Evolutionary conservation across 208 protist genomes (phyloP).

Genomic region (Trypanosomatidae sp.): DNA sequence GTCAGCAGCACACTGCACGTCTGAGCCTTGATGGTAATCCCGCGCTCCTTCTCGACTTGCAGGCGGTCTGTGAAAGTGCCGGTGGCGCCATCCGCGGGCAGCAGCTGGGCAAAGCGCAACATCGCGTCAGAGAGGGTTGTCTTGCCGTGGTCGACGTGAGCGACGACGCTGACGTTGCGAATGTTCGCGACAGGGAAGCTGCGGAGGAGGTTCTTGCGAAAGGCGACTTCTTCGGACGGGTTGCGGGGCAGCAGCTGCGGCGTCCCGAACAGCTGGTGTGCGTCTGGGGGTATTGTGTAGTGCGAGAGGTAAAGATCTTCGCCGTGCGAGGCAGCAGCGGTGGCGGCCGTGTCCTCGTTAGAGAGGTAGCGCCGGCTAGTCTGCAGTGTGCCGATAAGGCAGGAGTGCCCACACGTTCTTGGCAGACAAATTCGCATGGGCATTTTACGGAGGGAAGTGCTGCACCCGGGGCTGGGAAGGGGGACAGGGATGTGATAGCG

Average conservation of each 20-base stretch:
- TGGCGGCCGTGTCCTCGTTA: no score
- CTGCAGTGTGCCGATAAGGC: no score
- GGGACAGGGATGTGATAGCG: no score
- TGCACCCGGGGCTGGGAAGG: no score
- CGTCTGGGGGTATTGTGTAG: slow-evolving; percentile 36
- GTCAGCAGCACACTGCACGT: slow-evolving; percentile 89
- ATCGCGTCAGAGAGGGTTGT: slow-evolving; percentile 92
- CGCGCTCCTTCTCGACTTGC: slow-evolving; percentile 94
- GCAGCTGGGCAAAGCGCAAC: slow-evolving; percentile 73
- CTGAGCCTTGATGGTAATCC: slow-evolving; percentile 97
- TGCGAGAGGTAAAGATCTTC: slow-evolving; percentile 26
- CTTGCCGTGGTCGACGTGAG: slow-evolving; percentile 94
- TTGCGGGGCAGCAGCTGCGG: slow-evolving; percentile 33
- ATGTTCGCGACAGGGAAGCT: slow-evolving; percentile 63
- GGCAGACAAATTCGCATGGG: no score
- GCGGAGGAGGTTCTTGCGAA: slow-evolving; percentile 38
- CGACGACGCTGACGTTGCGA: slow-evolving; percentile 91
- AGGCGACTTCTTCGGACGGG: slow-evolving; percentile 35
- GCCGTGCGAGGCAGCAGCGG: no score
- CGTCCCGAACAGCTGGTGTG: slow-evolving; percentile 23
- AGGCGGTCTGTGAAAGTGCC: slow-evolving; percentile 92
- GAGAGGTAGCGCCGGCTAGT: no score
- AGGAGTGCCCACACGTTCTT: no score
- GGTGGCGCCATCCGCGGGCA: slow-evolving; percentile 58
- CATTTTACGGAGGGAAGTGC: no score